A percentile compares a stretch with the other conserved stretches of the same genome.
phyloP scores from a whole-genome alignment of 2,329 filamentous ascomycete species.

The Daldinia sp. region DNA sequence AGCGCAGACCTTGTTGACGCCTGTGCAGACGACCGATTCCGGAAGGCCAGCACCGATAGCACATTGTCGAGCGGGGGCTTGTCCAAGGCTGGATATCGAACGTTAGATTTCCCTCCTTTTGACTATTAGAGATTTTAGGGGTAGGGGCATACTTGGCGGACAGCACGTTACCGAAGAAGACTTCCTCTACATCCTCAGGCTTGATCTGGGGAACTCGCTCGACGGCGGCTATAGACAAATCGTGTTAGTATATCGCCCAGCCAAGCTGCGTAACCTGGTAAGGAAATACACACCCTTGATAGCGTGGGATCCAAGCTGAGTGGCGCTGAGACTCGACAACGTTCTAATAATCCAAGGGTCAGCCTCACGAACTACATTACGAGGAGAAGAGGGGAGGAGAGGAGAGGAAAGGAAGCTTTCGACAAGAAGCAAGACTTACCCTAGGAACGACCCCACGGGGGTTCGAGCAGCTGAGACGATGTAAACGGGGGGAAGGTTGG shows the following conservation, averaged over 20 bases:
- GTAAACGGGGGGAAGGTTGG: constrained; percentile 86
- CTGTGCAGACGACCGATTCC: constrained; percentile 83
- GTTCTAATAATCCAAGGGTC: constrained; percentile 64
- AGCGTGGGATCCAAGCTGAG: constrained; percentile 86
- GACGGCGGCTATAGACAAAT: constrained; percentile 68
- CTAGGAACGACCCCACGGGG: constrained; percentile 92
- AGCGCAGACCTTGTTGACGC: constrained; percentile 99
- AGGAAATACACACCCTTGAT: constrained; percentile 78
- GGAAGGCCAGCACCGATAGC: constrained; percentile 87
- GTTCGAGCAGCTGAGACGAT: constrained; percentile 93
- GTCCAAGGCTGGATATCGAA: constrained; percentile 73
- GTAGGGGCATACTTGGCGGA: constrained; percentile 79
- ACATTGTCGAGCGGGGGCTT: constrained; percentile 95
- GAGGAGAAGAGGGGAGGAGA: constrained; percentile 16
- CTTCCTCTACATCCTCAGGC: constrained; percentile 89
- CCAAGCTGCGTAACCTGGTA: neutral
- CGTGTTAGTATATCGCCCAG: constrained; percentile 4
- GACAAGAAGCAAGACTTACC: constrained; percentile 62
- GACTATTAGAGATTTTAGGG: constrained; percentile 4
- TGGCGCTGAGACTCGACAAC: constrained; percentile 84
- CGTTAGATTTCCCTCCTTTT: constrained; percentile 31
- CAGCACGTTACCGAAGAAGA: constrained; percentile 98
- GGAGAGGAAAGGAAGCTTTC: constrained; percentile 15
- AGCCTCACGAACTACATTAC: constrained; percentile 24
- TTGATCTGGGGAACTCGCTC: constrained; percentile 87